These are phyloP conservation scores for Eucalyptus sp. DNA, from an alignment of 345 rosid genomes.

Conservation along the genomic window DNA sequence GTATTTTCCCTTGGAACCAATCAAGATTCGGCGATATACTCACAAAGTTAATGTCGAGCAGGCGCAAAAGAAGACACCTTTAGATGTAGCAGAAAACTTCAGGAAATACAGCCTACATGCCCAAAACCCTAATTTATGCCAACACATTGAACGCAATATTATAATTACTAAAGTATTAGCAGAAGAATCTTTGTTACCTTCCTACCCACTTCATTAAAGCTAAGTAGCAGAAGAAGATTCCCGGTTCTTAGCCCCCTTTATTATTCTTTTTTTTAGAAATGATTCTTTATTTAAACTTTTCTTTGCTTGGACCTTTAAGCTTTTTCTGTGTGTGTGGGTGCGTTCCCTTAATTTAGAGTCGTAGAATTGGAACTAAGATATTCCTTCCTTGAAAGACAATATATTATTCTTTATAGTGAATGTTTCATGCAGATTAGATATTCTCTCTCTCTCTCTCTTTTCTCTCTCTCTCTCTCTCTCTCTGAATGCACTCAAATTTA, in stretches of 20 bases:
- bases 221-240: constrained; percentile 51
- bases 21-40: not conserved
- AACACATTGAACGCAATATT: not conserved
- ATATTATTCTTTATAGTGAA: constrained; percentile 32
- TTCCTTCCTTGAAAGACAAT: constrained; percentile 51
- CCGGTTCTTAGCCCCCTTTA: constrained; percentile 28
- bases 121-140: not conserved
- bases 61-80: not conserved
- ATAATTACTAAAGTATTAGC: not conserved
- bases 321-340: constrained; percentile 15
- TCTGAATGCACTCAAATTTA: constrained; percentile 32
- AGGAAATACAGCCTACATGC: not conserved
- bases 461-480: not conserved
- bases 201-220: constrained; percentile 68
- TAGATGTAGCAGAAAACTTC: not conserved
- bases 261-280: constrained; percentile 6
- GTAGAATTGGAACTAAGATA: constrained; percentile 75
- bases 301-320: constrained; percentile 27
- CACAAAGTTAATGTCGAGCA: not conserved
- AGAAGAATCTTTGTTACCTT: constrained; percentile 64
- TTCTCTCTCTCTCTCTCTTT: constrained; percentile 8
- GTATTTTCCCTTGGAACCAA: not conserved
- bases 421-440: constrained; percentile 32
- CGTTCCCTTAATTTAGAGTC: constrained; percentile 63
- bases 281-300: not conserved